Evolutionary conservation across 2,329 filamentous ascomycete genomes (phyloP).

Genomic region (Penicillium sp.): DNA sequence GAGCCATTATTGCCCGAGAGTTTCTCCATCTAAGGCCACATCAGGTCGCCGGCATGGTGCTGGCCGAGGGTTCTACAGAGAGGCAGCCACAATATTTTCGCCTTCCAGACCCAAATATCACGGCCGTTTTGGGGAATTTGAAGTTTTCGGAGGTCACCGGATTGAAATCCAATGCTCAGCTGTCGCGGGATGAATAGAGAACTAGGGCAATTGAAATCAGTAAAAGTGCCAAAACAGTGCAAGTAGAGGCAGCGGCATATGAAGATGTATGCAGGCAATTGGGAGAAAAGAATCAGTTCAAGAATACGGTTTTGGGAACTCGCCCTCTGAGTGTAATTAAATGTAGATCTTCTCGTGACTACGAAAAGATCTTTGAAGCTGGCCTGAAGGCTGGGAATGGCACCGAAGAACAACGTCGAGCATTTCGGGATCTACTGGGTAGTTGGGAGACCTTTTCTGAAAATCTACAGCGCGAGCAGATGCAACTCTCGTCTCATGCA

Average conservation of each 20-base stretch:
- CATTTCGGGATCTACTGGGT: conserved; percentile 28
- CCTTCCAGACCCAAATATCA: conserved; percentile 28
- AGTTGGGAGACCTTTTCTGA: conserved; percentile 25
- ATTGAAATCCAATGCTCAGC: conserved; percentile 23
- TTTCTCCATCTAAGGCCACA: conserved; percentile 30
- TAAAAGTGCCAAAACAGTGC: conserved; percentile 18
- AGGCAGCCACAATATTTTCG: conserved; percentile 27
- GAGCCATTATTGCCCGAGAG: conserved; percentile 37
- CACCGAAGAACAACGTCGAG: conserved; percentile 26
- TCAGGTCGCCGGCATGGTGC: conserved; percentile 34
- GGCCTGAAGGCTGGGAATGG: conserved; percentile 32
- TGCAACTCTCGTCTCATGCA: conserved; percentile 27
- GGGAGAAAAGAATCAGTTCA: conserved; percentile 29
- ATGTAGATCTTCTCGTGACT: conserved; percentile 30
- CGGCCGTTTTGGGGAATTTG: conserved; percentile 27
- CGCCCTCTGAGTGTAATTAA: conserved; percentile 35
- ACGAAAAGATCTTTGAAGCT: conserved; percentile 28
- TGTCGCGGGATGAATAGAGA: conserved; percentile 34
- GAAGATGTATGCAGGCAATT: conserved; percentile 25
- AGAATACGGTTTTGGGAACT: conserved; percentile 22
- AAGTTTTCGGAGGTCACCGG: conserved; percentile 31
- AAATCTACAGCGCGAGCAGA: conserved; percentile 29
- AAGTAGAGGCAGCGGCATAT: conserved; percentile 22
- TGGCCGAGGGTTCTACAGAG: conserved; percentile 35
- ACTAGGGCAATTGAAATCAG: conserved; percentile 27